Base-by-base conservation (phyloP, 768 basidiomycete species). In the Trametes cingulata region DNA sequence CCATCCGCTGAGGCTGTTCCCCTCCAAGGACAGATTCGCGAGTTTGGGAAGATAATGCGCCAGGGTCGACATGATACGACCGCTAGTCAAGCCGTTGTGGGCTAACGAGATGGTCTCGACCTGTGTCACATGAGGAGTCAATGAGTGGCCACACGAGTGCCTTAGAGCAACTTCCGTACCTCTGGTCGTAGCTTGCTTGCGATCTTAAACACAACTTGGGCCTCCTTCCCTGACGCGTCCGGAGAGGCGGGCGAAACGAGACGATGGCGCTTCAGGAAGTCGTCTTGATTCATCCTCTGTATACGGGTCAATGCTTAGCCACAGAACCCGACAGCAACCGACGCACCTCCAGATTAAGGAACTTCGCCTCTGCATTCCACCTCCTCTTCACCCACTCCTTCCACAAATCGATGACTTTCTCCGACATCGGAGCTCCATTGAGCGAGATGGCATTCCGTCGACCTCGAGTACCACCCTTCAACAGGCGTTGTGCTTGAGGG, bases 181-280 rank as follows among this genome's bases (percentile, higher is more conserved):
- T 85, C 81, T 37, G 94, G 93, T 64, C 84, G 85, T 53, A 95
- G 82, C 65, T 88, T 82, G 19, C 83, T 80, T 0, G 94, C 92
- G 12, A 95, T 78, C 73, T 95, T 95, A 79, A 95, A 95, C 45
- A 98, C 86, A 10, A 95, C 93, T 6, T 88, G 83, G 0, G 89
- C 86, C 67, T 91, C 89, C 60, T 79, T 83, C 20, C 74, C 69
- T 24, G 29, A 33, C 10, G 82, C 85, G 10, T 87, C 84, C 29
- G 81, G 79, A 24, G 77, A 76, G 7, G 92, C 92, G 3, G 93
- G 93, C 1, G 88, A 83, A 27, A 78, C 68, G 27, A 97, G 77
- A 43, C 85, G 82, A 66, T 92, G 74, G 68, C 85, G 88, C 71
- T 83, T 84, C 61, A 97, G 77, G 54, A 87, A 76, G 40, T 87